A percentile compares a stretch with the other conserved stretches of the same genome.
Conservation (phyloP, 331 rosid species). For the Malus hybrid region DNA sequence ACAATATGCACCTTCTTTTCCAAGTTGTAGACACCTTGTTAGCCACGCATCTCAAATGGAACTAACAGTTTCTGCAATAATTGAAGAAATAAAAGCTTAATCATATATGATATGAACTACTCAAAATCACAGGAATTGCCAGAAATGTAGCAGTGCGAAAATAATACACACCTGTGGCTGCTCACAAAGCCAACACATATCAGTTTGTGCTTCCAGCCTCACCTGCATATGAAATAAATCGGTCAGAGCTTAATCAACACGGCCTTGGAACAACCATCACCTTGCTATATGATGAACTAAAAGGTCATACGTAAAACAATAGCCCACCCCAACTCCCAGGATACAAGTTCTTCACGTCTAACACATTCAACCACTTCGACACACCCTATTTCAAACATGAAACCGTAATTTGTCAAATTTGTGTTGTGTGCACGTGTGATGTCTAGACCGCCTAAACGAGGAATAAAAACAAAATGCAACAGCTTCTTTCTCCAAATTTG, state of each 20-base stretch:
- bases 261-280: background rate
- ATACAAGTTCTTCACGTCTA: conserved; percentile 55
- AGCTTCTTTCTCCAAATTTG: background rate
- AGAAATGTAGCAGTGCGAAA: conserved; percentile 1
- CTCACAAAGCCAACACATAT: conserved; percentile 91
- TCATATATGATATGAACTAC: background rate
- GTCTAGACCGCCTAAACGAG: background rate
- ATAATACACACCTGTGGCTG: conserved; percentile 60
- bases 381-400: conserved; percentile 41
- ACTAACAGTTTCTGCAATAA: conserved; percentile 61
- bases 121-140: background rate
- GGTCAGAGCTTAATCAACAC: background rate
- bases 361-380: conserved; percentile 88
- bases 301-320: background rate
- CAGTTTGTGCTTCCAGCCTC: conserved; percentile 79
- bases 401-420: conserved; percentile 1
- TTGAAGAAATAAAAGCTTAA: background rate
- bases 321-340: conserved; percentile 73
- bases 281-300: background rate
- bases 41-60: conserved; percentile 98
- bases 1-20: conserved; percentile 63
- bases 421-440: background rate
- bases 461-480: background rate
- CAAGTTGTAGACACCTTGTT: conserved; percentile 86
- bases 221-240: conserved; percentile 40